A percentile compares a stretch with the other conserved stretches of the same genome.
Evolutionary conservation across 352 stramenopile species (phyloP).

Genomic region (Globisporangium abappressorium): DNA sequence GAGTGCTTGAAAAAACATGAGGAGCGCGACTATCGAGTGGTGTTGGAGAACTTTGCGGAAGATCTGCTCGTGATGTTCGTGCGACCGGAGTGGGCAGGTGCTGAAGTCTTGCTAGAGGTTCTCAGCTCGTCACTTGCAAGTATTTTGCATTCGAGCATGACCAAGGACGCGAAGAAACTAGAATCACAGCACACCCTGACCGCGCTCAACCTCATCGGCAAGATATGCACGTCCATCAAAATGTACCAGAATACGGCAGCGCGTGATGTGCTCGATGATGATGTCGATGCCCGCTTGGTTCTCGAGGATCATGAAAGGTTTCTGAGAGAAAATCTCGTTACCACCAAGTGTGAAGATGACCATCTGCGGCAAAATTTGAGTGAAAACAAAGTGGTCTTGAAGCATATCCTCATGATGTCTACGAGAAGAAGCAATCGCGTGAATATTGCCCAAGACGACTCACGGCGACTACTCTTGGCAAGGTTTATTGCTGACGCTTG

Average conservation of each 20-base stretch:
- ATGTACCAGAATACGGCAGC: conserved; percentile 37
- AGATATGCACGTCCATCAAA: conserved; percentile 78
- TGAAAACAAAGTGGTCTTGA: conserved; percentile 33
- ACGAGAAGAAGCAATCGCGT: conserved; percentile 29
- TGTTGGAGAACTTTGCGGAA: conserved; percentile 83
- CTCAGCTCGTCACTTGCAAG: conserved; percentile 63
- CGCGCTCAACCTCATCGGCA: conserved; percentile 68
- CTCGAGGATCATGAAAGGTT: conserved; percentile 51
- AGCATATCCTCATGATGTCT: conserved; percentile 64
- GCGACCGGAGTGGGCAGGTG: conserved; percentile 73
- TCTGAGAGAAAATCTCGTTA: conserved; percentile 23
- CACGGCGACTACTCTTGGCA: conserved; percentile 48
- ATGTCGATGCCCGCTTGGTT: conserved; percentile 33
- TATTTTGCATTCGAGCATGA: conserved; percentile 54
- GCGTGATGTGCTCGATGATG: conserved; percentile 39
- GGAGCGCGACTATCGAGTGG: conserved; percentile 66
- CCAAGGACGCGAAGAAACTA: conserved; percentile 57
- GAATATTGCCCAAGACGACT: conserved; percentile 42
- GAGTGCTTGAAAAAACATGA: conserved; percentile 84
- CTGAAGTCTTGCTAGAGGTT: conserved; percentile 71
- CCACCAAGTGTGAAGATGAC: conserved; percentile 11
- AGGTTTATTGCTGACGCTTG: conserved; percentile 43
- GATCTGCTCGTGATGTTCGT: conserved; percentile 81
- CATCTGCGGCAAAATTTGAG: not conserved
- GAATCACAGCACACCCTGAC: conserved; percentile 65